phyloP scores from a whole-genome alignment of 2,329 filamentous ascomycete species.

The Calonectria multiphialidica region DNA sequence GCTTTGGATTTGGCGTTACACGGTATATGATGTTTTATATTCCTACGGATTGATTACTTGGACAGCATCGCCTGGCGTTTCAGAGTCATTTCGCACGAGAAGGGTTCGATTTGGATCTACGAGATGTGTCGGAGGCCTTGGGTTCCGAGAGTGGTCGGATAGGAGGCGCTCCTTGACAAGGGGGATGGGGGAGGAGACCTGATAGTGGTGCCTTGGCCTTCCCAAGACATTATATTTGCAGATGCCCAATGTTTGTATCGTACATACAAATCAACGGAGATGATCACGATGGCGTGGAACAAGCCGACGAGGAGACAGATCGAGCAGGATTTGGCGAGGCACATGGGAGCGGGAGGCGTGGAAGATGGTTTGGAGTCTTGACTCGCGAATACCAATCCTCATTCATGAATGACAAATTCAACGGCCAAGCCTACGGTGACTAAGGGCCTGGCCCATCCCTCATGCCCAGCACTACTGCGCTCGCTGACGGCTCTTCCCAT shows the following conservation, averaged over 20 bases:
- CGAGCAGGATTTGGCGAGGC: background rate
- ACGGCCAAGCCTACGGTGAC: background rate
- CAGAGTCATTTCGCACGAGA: background rate
- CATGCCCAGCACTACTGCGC: background rate
- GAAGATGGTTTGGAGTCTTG: background rate
- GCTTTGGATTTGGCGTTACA: constrained; percentile 1
- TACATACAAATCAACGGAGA: background rate
- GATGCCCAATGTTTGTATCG: background rate
- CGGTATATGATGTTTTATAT: constrained; percentile 7
- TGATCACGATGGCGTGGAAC: background rate
- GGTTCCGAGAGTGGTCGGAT: background rate
- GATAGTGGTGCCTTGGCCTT: background rate
- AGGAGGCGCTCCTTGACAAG: background rate
- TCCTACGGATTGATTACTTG: constrained; percentile 24
- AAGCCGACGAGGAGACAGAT: background rate
- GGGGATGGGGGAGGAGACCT: background rate
- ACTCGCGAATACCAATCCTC: background rate
- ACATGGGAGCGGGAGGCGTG: background rate
- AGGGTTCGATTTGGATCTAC: constrained; percentile 18
- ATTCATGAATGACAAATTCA: constrained; percentile 1
- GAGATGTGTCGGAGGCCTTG: constrained; percentile 1
- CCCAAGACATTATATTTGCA: background rate
- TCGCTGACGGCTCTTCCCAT: background rate
- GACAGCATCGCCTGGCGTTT: constrained; percentile 43
- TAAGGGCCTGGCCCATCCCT: background rate